A percentile compares a stretch with the other conserved stretches of the same genome.
Conservation (phyloP, 2,329 filamentous ascomycete genomes). For the Cucurbitaria berberidis region DNA sequence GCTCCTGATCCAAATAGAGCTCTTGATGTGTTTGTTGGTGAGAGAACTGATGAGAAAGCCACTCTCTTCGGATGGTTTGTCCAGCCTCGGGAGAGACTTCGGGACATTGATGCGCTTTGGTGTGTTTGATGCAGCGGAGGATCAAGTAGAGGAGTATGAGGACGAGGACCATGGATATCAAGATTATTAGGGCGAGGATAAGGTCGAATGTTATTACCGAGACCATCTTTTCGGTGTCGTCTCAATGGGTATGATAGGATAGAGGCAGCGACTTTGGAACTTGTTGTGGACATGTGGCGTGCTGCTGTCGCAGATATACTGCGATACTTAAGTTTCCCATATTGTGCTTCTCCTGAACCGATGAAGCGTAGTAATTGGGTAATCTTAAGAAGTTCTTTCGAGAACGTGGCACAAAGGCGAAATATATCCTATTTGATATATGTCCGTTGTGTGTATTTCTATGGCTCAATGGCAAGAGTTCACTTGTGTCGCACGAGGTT, state of each 20-base stretch:
- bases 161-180: conserved; percentile 18
- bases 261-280: background rate
- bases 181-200: conserved; percentile 20
- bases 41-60: conserved; percentile 9
- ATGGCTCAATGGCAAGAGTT: conserved; percentile 1
- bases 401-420: background rate
- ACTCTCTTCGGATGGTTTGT: background rate
- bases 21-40: conserved; percentile 9
- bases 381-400: background rate
- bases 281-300: conserved; percentile 6
- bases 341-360: background rate
- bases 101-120: background rate
- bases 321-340: conserved; percentile 11
- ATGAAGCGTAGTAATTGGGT: background rate
- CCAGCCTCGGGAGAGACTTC: background rate
- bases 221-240: conserved; percentile 4
- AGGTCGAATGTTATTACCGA: conserved; percentile 6
- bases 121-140: conserved; percentile 13
- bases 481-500: conserved; percentile 4
- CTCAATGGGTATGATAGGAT: background rate
- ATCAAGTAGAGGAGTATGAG: conserved; percentile 23
- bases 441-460: background rate
- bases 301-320: conserved; percentile 9
- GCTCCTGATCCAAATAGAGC: conserved; percentile 1
- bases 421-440: background rate